Base-by-base conservation (phyloP, 495 filamentous ascomycete species). In the Talaromyces liani region DNA sequence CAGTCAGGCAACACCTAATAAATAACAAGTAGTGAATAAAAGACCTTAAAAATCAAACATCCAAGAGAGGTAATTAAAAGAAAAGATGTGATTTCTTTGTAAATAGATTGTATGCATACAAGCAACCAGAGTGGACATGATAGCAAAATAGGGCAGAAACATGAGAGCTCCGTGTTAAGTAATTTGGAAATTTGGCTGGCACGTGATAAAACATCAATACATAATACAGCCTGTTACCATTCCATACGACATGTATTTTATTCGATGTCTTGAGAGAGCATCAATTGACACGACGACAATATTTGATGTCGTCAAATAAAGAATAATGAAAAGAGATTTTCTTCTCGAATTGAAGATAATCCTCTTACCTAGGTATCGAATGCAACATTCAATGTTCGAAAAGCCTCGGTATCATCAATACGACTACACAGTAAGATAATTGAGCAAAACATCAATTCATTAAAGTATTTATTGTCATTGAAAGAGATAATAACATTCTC, bases 141-240 rank as follows among this genome's bases (percentile, higher is more conserved):
- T 33, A 58, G 56, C 56, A 58, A 58, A 58, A 58, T 58, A 58
- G 56, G 56, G 56, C 56, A 58, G 56, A 36, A 36, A 58, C 56
- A 33, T 8, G 31, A 33, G 56, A 33, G 27, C 56, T 56, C 56
- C 56, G 56, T 34, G 56, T 58, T 36, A 6, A 58, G 56, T 22
- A 58, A 33, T 58, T 58, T 31, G 56, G 56, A 58, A 58, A 29
- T 58, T 20, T 20, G 56, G 56, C 16, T 34, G 24, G 56, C 56
- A 58, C 56, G 56, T 58, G 56, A 58, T 58, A 36, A 34, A 9
- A 36, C 56, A 18, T 16, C 14, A 20, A 14, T 27, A 9, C 9
- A 56, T 6, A 29, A 29, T 55, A 55, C 51, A 55, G 22, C 7
- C 36, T n/a, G 53, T 27, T 56, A 56, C 53, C 53, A 56, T 14